Evolutionary conservation across 2,329 filamentous ascomycete species (phyloP).

Genomic region (Fusarium sp.): DNA sequence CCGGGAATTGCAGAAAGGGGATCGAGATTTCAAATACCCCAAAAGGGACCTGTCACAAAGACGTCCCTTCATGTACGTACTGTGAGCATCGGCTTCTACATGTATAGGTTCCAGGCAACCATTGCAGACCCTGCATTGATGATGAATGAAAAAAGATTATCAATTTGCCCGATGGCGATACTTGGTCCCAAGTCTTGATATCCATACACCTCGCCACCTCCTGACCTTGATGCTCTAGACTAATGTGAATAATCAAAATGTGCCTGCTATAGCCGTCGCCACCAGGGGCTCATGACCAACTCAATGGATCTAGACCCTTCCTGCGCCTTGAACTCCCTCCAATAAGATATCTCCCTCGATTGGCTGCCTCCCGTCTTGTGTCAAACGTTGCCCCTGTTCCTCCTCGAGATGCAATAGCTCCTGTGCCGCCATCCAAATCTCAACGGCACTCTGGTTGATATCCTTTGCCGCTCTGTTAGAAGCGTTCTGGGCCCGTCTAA

Average conservation of each 20-base stretch:
- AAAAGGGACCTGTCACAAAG: background rate
- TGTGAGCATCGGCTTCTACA: background rate
- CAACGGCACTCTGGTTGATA: slow-evolving; percentile 35
- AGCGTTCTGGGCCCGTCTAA: background rate
- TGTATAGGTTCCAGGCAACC: background rate
- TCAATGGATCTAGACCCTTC: background rate
- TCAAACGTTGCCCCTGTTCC: slow-evolving; percentile 5
- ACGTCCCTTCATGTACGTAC: background rate
- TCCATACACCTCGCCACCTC: background rate
- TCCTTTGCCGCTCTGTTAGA: slow-evolving; percentile 11
- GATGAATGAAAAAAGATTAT: slow-evolving; percentile 1
- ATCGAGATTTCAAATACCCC: background rate
- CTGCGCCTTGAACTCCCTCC: slow-evolving; percentile 2
- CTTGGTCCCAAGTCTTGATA: background rate
- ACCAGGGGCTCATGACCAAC: background rate
- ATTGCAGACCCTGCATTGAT: background rate
- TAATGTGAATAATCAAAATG: background rate
- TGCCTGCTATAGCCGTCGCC: background rate
- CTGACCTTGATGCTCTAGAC: background rate
- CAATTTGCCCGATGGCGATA: background rate
- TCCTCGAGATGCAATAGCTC: slow-evolving; percentile 43
- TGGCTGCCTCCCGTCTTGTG: background rate
- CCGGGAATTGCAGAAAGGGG: background rate
- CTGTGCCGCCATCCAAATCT: slow-evolving; percentile 47
- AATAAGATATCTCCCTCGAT: background rate